Conservation (phyloP, 164 flowering plant genomes). For the Dillenia suffruticosa region DNA sequence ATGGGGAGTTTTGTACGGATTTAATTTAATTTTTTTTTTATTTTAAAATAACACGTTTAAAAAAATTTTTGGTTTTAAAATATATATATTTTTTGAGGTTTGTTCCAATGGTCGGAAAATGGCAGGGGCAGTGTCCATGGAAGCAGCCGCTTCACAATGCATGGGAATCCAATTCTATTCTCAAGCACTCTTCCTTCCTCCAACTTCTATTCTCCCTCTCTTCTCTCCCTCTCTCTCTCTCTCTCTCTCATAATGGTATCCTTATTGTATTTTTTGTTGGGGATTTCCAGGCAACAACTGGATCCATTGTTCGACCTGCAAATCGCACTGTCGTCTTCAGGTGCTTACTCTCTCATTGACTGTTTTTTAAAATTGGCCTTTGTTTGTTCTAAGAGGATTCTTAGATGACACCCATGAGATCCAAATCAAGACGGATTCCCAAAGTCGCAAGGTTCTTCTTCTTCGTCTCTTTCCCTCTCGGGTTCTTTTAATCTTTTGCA, state of each 20-base stretch:
- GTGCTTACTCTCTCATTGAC: constrained; percentile 15
- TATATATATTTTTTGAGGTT: no score
- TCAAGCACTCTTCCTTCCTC: constrained; percentile 64
- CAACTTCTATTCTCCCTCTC: constrained; percentile 41
- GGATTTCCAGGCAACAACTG: constrained; percentile 67
- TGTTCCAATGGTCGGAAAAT: constrained; percentile 1
- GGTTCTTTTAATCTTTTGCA: background rate
- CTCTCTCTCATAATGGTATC: background rate
- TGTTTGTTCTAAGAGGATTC: constrained; percentile 57
- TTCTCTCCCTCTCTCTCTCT: background rate
- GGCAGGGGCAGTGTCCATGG: constrained; percentile 58
- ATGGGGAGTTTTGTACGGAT: no score
- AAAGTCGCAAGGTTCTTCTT: constrained; percentile 63
- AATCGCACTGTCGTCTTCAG: constrained; percentile 95
- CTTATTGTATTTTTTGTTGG: constrained; percentile 3
- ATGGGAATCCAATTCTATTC: constrained; percentile 50
- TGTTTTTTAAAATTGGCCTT: background rate
- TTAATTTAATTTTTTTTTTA: no score
- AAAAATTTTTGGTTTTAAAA: no score
- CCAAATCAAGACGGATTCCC: constrained; percentile 66
- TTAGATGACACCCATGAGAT: constrained; percentile 60
- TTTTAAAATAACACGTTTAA: no score
- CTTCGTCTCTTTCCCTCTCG: background rate
- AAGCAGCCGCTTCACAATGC: constrained; percentile 75
- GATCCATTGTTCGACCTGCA: constrained; percentile 66